A percentile compares a stretch with the other conserved stretches of the same genome.
These are phyloP conservation scores for Clonostachys rhizophaga DNA, from an alignment of 2,329 filamentous ascomycete species.

Conservation along the genomic window DNA sequence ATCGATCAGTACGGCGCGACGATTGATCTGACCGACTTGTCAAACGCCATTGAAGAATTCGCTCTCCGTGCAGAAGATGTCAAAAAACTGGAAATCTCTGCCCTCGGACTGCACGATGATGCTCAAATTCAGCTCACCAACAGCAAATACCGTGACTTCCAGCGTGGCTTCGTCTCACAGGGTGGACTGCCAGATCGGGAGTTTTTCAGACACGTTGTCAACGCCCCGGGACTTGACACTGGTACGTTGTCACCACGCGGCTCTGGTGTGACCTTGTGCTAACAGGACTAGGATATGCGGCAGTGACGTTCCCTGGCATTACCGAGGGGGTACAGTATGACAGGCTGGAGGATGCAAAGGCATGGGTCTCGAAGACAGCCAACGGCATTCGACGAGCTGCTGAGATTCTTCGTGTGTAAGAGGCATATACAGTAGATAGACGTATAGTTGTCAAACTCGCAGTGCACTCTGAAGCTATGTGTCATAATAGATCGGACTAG, in stretches of 20 bases:
- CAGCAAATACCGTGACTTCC: conserved; percentile 41
- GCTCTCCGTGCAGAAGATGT: conserved; percentile 19
- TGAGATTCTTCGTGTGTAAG: conserved; percentile 22
- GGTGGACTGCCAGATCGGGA: conserved; percentile 37
- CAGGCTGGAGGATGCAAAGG: conserved; percentile 17
- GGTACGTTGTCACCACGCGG: conserved; percentile 3
- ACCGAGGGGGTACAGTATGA: conserved; percentile 61
- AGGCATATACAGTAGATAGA: too few species aligned
- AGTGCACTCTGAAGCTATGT: too few species aligned
- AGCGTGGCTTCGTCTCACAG: conserved; percentile 41
- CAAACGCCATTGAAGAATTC: conserved; percentile 30
- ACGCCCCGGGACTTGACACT: conserved; percentile 41
- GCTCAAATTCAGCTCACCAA: conserved; percentile 30
- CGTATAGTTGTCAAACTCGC: too few species aligned
- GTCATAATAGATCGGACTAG: too few species aligned
- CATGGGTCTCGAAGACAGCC: conserved; percentile 28
- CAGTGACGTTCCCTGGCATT: conserved; percentile 48
- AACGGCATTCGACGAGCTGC: conserved; percentile 23
- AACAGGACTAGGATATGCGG: conserved; percentile 23
- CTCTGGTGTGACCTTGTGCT: background rate
- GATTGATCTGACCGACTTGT: conserved; percentile 29
- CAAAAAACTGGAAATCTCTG: conserved; percentile 21
- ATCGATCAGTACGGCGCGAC: conserved; percentile 20
- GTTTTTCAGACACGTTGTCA: conserved; percentile 40
- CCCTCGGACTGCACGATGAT: conserved; percentile 16